A percentile compares a stretch with the other conserved stretches of the same genome.
phyloP scores from a whole-genome alignment of 768 basidiomycete genomes.

The Agaricus blazei region DNA sequence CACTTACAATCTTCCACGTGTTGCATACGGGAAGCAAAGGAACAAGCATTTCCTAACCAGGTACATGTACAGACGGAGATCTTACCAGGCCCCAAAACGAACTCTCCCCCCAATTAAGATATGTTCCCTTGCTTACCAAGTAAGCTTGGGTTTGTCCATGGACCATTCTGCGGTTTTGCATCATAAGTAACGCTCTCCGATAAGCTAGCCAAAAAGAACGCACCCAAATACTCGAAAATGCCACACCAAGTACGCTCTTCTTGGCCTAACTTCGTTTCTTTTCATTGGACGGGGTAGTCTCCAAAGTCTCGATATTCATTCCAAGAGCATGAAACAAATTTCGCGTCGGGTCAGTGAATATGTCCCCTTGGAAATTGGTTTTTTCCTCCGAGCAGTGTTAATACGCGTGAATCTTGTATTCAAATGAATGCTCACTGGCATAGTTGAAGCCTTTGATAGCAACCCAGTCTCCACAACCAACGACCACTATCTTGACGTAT shows the following conservation, averaged over 20 bases:
- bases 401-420: neutral
- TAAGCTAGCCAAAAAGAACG: conserved; percentile 1
- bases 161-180: conserved; percentile 22
- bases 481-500: conserved; percentile 43
- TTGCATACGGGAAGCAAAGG: conserved; percentile 53
- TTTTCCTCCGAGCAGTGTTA: conserved; percentile 25
- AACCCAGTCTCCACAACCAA: conserved; percentile 59
- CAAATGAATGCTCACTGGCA: conserved; percentile 28
- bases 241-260: conserved; percentile 19
- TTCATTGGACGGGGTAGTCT: conserved; percentile 38
- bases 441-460: conserved; percentile 38
- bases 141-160: conserved; percentile 36
- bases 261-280: conserved; percentile 42
- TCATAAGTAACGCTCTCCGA: no score
- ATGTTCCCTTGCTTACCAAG: conserved; percentile 61
- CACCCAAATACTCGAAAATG: conserved; percentile 43
- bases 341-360: conserved; percentile 66
- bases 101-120: conserved; percentile 62
- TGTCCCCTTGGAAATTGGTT: conserved; percentile 37
- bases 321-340: conserved; percentile 56
- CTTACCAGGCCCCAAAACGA: conserved; percentile 54
- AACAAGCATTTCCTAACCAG: conserved; percentile 35
- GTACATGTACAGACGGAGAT: neutral
- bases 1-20: conserved; percentile 56
- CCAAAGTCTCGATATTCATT: conserved; percentile 48